A percentile compares a stretch with the other conserved stretches of the same genome.
These are phyloP conservation scores for Purpureocillium takamizusanense DNA, from an alignment of 2,329 filamentous ascomycete species.

Conservation along the genomic window DNA sequence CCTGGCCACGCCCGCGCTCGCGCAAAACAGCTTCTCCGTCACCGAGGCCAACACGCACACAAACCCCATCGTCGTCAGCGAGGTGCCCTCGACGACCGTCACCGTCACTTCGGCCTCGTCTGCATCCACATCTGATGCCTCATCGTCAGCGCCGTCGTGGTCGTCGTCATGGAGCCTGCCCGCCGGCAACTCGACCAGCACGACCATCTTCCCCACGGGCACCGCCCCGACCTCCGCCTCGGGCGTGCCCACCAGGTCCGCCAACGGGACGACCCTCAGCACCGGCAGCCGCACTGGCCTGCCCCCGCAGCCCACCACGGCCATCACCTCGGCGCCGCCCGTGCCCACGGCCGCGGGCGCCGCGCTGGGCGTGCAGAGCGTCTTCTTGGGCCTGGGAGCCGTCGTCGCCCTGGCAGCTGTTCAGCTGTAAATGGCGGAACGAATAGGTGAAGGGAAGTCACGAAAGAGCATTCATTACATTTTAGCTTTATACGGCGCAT, in stretches of 20 bases:
- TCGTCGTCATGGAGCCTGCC: neutral
- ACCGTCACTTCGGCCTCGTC: neutral
- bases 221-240: neutral
- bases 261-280: neutral
- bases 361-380: conserved; percentile 2
- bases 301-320: neutral
- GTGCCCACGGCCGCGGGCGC: conserved; percentile 2
- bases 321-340: neutral
- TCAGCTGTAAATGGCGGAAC: no score
- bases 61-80: no score
- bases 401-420: conserved; percentile 5
- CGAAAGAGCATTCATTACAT: no score
- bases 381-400: conserved; percentile 6
- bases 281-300: neutral
- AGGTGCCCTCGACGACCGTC: neutral
- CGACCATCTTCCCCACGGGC: neutral
- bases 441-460: no score
- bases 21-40: neutral
- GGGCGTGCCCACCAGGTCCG: neutral
- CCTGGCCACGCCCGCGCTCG: conserved; percentile 8
- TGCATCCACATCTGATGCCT: neutral
- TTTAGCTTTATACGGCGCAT: no score
- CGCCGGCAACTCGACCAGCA: conserved; percentile 1
- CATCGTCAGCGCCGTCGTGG: neutral
- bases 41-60: neutral